These are phyloP conservation scores for Cylindrotheca closterium DNA, from an alignment of 108 stramenopile species.

Conservation along the genomic window DNA sequence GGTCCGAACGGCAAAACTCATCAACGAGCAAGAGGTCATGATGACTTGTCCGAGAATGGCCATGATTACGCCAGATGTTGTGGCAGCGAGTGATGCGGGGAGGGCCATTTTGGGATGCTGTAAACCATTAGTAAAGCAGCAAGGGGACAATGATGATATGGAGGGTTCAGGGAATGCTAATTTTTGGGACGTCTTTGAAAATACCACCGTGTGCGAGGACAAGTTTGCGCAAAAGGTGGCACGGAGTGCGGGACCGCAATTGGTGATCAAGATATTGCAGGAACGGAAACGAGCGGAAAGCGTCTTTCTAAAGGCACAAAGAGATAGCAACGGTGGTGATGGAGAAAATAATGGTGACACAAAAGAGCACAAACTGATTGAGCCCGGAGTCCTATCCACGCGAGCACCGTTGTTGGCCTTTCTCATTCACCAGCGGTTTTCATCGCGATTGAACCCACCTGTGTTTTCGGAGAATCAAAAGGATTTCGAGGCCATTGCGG, in stretches of 20 bases:
- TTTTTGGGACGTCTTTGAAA: slow-evolving; percentile 83
- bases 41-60: slow-evolving; percentile 66
- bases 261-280: slow-evolving; percentile 83
- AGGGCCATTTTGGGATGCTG: slow-evolving; percentile 75
- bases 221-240: slow-evolving; percentile 48
- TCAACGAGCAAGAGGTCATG: slow-evolving; percentile 78
- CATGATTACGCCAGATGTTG: slow-evolving; percentile 84
- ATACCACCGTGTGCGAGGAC: slow-evolving; percentile 49
- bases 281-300: slow-evolving; percentile 80
- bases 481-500: slow-evolving; percentile 19
- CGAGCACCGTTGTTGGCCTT: slow-evolving; percentile 64
- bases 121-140: slow-evolving; percentile 8
- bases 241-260: slow-evolving; percentile 63
- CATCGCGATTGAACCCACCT: slow-evolving; percentile 44
- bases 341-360: slow-evolving; percentile 1
- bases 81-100: slow-evolving; percentile 85
- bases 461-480: slow-evolving; percentile 25
- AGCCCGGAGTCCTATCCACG: slow-evolving; percentile 39
- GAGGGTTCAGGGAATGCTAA: neutral
- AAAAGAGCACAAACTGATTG: slow-evolving; percentile 5
- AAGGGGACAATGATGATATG: too few relatives aligned
- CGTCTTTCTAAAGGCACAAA: slow-evolving; percentile 19
- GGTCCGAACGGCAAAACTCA: slow-evolving; percentile 64
- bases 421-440: slow-evolving; percentile 84
- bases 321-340: neutral